These are phyloP conservation scores for Monsonia emarginata DNA, from an alignment of 441 rosid genomes.

Conservation along the genomic window DNA sequence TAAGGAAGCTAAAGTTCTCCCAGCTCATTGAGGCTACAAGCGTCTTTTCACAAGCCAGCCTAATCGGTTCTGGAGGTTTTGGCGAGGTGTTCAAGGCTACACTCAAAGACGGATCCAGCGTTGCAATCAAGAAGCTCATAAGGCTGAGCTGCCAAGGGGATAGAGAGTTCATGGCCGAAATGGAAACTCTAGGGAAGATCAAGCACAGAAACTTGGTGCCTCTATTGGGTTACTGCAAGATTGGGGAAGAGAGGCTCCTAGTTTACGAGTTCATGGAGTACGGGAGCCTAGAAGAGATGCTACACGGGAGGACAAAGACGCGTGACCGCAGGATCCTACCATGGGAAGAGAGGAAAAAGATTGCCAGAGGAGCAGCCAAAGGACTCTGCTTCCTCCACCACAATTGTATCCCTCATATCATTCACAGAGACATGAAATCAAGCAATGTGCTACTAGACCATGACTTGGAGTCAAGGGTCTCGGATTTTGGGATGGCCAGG, in stretches of 20 bases:
- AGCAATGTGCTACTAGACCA: slow-evolving; percentile 78
- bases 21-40: slow-evolving; percentile 83
- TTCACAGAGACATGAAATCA: slow-evolving; percentile 90
- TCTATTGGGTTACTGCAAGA: slow-evolving; percentile 73
- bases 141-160: slow-evolving; percentile 87
- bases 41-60: slow-evolving; percentile 75
- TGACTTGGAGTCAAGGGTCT: slow-evolving; percentile 86
- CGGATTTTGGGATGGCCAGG: slow-evolving; percentile 97
- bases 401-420: slow-evolving; percentile 94
- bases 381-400: slow-evolving; percentile 92
- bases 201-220: slow-evolving; percentile 88
- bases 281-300: slow-evolving; percentile 87
- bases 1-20: slow-evolving; percentile 77
- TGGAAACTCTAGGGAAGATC: slow-evolving; percentile 91
- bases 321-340: slow-evolving; percentile 46
- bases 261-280: slow-evolving; percentile 85
- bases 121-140: slow-evolving; percentile 91
- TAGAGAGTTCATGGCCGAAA: slow-evolving; percentile 91
- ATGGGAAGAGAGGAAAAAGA: slow-evolving; percentile 83
- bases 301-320: slow-evolving; percentile 61
- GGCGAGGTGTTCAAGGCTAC: slow-evolving; percentile 94
- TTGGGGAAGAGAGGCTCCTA: slow-evolving; percentile 83
- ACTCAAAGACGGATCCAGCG: slow-evolving; percentile 75
- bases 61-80: slow-evolving; percentile 81
- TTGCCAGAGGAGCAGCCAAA: slow-evolving; percentile 83